A percentile compares a stretch with the other conserved stretches of the same genome.
Evolutionary conservation across 495 filamentous ascomycete species (phyloP).

Genomic region (Thermothielavioides terrestris): DNA sequence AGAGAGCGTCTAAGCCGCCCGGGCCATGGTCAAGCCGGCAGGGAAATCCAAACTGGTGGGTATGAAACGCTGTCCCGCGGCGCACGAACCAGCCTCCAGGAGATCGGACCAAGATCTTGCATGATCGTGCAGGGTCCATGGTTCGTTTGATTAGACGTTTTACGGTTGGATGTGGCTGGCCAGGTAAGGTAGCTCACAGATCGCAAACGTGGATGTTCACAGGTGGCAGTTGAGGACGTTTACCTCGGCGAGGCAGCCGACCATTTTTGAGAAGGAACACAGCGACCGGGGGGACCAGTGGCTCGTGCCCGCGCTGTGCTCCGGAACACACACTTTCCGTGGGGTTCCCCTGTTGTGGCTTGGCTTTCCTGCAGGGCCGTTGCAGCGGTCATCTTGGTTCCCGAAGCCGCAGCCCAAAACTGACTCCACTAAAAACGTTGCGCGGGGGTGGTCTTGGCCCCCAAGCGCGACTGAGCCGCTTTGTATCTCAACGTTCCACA

Average conservation of each 20-base stretch:
- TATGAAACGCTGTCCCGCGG: neutral
- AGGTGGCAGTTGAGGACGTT: too few species aligned
- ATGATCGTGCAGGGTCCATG: neutral
- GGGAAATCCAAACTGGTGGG: neutral
- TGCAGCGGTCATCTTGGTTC: constrained; percentile 3
- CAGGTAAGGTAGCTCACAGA: too few species aligned
- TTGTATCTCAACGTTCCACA: too few species aligned
- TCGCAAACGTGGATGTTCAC: too few species aligned
- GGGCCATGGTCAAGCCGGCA: neutral
- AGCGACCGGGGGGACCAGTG: neutral
- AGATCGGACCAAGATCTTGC: neutral
- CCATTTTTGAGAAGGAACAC: neutral
- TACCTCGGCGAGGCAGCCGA: neutral
- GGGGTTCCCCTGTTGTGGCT: neutral
- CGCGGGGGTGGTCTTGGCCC: neutral
- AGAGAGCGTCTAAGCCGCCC: neutral
- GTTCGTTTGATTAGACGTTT: too few species aligned
- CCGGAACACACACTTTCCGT: constrained; percentile 1
- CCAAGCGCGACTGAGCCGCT: too few species aligned
- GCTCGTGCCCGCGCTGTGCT: too few species aligned
- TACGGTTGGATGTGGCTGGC: too few species aligned
- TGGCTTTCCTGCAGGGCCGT: neutral
- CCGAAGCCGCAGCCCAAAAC: neutral
- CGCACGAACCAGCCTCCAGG: neutral
- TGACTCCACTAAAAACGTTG: too few species aligned